Evolutionary conservation across 768 basidiomycete species (phyloP).

Genomic region (Boletus tomentosulus): DNA sequence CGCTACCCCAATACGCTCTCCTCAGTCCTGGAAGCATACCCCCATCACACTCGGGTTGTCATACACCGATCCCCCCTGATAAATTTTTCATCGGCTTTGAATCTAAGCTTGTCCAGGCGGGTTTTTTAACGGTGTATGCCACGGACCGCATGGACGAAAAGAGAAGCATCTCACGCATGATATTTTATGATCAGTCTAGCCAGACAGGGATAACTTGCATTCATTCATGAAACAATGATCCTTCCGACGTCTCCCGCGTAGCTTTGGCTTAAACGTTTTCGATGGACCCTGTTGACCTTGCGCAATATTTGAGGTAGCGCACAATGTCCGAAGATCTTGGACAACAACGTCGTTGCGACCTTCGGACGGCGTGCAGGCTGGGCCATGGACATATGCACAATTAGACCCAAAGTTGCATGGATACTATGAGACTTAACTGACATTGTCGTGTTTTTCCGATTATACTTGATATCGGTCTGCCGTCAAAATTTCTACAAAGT

Average conservation of each 20-base stretch:
- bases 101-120: neutral
- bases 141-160: neutral
- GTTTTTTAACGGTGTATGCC: neutral
- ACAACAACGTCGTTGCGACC: neutral
- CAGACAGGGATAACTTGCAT: neutral
- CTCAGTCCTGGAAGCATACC: too few relatives aligned
- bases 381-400: neutral
- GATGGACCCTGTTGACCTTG: neutral
- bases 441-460: neutral
- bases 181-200: neutral
- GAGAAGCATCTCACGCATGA: neutral
- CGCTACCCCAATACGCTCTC: too few relatives aligned
- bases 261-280: neutral
- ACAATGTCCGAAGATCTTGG: neutral
- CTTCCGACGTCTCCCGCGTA: neutral
- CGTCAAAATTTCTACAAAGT: neutral
- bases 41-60: neutral
- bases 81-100: neutral
- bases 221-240: neutral
- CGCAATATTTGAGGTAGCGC: neutral
- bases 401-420: neutral
- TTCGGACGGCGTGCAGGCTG: neutral
- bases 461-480: neutral
- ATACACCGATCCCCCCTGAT: neutral
- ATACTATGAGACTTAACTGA: neutral